Percentiles rank a stretch among this genome's conserved stretches.
Conservation (phyloP, 306 rosid genomes). For the Trifolium fragiferum region DNA sequence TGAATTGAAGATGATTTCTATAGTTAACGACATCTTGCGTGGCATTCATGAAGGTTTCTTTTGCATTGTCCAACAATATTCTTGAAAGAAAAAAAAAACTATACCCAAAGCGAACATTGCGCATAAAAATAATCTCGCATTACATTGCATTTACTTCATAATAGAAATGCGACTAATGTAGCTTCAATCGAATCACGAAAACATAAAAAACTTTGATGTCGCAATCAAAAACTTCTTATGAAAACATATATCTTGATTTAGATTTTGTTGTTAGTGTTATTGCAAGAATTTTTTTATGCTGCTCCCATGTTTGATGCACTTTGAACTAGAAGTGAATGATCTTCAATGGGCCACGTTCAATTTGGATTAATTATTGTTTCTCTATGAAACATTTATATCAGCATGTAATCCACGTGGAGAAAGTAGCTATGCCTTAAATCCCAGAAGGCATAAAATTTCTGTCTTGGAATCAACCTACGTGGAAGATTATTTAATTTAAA, state of each 20-base stretch:
- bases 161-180: no score
- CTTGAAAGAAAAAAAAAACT: not conserved
- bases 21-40: no score
- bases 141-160: not conserved
- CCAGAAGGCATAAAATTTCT: constrained; percentile 40
- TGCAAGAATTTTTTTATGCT: not conserved
- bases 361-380: constrained; percentile 23
- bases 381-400: constrained; percentile 20
- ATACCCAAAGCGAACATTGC: not conserved
- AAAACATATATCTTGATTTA: not conserved
- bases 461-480: constrained; percentile 37
- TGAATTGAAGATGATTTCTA: no score
- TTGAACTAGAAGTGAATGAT: not conserved
- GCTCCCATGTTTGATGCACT: not conserved
- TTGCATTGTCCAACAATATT: not conserved
- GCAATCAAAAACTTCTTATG: not conserved
- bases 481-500: not conserved
- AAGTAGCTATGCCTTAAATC: constrained; percentile 15
- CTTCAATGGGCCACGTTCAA: constrained; percentile 23
- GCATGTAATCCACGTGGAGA: constrained; percentile 51
- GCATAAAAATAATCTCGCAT: not conserved
- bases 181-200: not conserved
- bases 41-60: not conserved
- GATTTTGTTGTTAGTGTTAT: constrained; percentile 21
- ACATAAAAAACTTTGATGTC: not conserved